A percentile compares a stretch with the other conserved stretches of the same genome.
Conservation (phyloP, 2,329 filamentous ascomycete species). For the Raffaelea ambrosiae region DNA sequence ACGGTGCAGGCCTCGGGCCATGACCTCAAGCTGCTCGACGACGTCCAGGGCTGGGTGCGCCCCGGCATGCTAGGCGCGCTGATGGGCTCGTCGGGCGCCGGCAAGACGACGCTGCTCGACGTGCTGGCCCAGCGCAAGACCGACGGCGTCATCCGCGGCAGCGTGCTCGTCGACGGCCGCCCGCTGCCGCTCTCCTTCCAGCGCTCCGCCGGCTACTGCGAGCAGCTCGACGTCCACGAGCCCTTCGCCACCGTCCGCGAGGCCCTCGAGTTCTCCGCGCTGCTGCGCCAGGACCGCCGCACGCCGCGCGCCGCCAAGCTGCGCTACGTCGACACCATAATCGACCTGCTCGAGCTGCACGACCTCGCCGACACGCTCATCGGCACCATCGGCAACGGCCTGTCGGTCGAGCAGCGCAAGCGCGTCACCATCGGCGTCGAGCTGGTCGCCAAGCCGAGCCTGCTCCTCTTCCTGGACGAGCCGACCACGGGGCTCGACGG, state of each 20-base stretch:
- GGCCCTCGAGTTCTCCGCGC: constrained; percentile 64
- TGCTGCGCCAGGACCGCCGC: constrained; percentile 61
- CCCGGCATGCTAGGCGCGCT: constrained; percentile 69
- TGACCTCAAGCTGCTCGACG: constrained; percentile 63
- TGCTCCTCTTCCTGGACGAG: constrained; percentile 53
- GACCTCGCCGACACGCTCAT: constrained; percentile 40
- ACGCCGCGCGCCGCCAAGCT: constrained; percentile 60
- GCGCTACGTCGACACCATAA: constrained; percentile 68
- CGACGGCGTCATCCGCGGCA: constrained; percentile 65
- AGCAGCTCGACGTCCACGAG: constrained; percentile 74
- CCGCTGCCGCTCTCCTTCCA: constrained; percentile 69
- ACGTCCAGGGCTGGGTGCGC: constrained; percentile 78
- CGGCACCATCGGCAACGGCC: constrained; percentile 38
- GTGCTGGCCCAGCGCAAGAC: constrained; percentile 73
- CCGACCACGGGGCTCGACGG: constrained; percentile 60
- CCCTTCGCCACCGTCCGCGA: constrained; percentile 66
- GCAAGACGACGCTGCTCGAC: constrained; percentile 79
- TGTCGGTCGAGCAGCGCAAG: constrained; percentile 46
- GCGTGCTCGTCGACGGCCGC: constrained; percentile 67
- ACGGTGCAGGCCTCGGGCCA: constrained; percentile 54
- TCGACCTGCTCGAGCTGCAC: constrained; percentile 49
- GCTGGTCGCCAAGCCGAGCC: constrained; percentile 50
- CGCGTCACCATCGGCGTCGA: constrained; percentile 54
- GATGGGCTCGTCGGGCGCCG: constrained; percentile 76
- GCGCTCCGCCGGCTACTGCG: constrained; percentile 69